Base-by-base conservation (phyloP, 1,139 yeast genomes). In the Kodamaea sp. region DNA sequence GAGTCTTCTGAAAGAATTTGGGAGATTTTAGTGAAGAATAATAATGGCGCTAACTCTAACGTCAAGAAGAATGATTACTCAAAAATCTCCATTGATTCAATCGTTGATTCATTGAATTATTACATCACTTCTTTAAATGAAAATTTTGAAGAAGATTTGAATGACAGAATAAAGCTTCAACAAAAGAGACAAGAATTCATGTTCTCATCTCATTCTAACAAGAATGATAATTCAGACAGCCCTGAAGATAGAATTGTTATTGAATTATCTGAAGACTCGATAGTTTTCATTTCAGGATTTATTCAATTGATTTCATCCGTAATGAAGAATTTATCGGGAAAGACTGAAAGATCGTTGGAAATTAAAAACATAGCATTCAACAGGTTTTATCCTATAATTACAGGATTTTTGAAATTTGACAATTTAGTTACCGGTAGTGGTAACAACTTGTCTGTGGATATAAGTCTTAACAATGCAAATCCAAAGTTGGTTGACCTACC, bases 201-300 rank as follows among this genome's bases (percentile, higher is more conserved):
- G 33, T 66, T 67, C 39, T 54, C 70, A 1, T 49, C 53, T 24
- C 44, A 45, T 27, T 37, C 48, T 2, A 43, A 47, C 7, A 38
- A 44, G 6, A 46, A 44, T 11, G 52, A 50, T 7, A 50, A 48
- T 9, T 35, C 50, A 2, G 55, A 50, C 22, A 55, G 50, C 23
- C 29, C 48, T 1, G 40, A 45, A 3, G 56, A 52, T 36, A 51
- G 55, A 39, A 55, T 66, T 12, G 43, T 63, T 2, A 65, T 77
- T 15, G 90, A 83, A 38, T 66, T 90, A 31, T 86, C 86, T 25
- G 95, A 87, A 49, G 96, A 88, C 55, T 83, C 90, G 0, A 64
- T 85, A n/a, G 75, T 87, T 6, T 79, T 86, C 40, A 68, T 89
- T 7, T 75, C 90, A 0, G 87, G 96, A 0, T 81, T 85, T 50